Percentiles rank a stretch among this genome's conserved stretches.
These are phyloP conservation scores for Botrytis hyacinthi DNA, from an alignment of 2,329 filamentous ascomycete species.

Conservation along the genomic window DNA sequence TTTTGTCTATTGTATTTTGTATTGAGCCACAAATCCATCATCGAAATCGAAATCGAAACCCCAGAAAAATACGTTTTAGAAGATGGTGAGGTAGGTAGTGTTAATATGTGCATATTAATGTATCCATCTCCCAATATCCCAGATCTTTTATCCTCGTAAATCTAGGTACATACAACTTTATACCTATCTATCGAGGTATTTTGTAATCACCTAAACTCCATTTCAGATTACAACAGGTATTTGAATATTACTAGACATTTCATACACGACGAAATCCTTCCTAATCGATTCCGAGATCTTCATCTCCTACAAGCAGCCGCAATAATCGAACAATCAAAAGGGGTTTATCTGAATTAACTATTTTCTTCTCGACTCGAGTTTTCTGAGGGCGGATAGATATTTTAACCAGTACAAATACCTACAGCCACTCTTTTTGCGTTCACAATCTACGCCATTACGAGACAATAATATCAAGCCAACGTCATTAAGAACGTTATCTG, in stretches of 20 bases:
- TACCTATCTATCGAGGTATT: not conserved
- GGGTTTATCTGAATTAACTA: not conserved
- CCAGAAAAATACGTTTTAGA: not conserved
- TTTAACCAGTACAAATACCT: not conserved
- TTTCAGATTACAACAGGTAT: not conserved
- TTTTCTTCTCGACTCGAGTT: not conserved
- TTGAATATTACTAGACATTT: not conserved
- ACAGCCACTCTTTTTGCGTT: not conserved
- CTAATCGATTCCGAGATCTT: not conserved
- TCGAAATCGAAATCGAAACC: no score
- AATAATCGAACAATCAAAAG: not conserved
- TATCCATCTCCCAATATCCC: not conserved
- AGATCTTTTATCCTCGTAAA: not conserved
- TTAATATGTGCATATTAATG: rapidly evolving
- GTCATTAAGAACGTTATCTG: not conserved
- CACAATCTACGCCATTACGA: not conserved
- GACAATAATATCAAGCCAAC: not conserved
- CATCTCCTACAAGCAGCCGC: not conserved
- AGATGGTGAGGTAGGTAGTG: not conserved
- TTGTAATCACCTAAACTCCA: not conserved
- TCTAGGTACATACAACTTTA: not conserved
- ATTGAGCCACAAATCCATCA: not conserved
- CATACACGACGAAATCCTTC: not conserved
- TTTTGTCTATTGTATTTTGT: not conserved
- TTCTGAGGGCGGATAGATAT: not conserved